Percentiles rank a stretch among this genome's conserved stretches.
These are phyloP conservation scores for Alopecurus myosuroides DNA, from an alignment of 176 grass and related monocot genomes.

Conservation along the genomic window DNA sequence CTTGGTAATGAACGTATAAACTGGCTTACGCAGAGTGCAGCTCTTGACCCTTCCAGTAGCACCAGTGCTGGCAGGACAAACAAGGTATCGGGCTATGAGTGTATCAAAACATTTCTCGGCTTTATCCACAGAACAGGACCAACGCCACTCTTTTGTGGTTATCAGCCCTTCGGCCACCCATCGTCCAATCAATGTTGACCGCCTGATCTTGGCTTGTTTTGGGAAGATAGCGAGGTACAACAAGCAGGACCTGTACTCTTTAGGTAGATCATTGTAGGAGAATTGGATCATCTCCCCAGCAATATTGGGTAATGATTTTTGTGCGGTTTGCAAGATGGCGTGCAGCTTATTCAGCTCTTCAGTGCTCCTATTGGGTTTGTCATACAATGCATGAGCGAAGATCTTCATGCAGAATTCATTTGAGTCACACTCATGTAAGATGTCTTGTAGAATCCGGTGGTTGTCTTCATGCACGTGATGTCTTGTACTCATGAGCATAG, in stretches of 20 bases:
- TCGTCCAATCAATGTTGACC: not conserved
- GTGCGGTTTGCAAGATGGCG: accelerated
- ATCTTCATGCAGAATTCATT: not conserved
- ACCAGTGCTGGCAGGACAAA: not conserved
- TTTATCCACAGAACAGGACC: not conserved
- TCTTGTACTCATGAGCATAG: accelerated
- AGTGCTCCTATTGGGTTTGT: not conserved
- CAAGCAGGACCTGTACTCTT: not conserved
- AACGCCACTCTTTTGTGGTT: not conserved
- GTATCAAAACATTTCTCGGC: not conserved
- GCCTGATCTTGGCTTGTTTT: not conserved
- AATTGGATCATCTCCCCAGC: not conserved
- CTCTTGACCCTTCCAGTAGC: not conserved
- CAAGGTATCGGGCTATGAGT: not conserved
- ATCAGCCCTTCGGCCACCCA: not conserved
- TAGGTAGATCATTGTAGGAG: not conserved
- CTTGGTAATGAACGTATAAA: conserved; percentile 8
- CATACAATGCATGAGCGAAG: not conserved
- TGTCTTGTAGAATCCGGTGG: not conserved
- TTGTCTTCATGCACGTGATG: accelerated
- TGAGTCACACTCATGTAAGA: not conserved
- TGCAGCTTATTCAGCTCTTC: not conserved
- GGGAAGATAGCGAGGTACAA: conserved; percentile 13
- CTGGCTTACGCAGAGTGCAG: not conserved
- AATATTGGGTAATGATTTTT: not conserved